phyloP scores from a whole-genome alignment of 441 rosid species.

The Pelargonium fulgidum region DNA sequence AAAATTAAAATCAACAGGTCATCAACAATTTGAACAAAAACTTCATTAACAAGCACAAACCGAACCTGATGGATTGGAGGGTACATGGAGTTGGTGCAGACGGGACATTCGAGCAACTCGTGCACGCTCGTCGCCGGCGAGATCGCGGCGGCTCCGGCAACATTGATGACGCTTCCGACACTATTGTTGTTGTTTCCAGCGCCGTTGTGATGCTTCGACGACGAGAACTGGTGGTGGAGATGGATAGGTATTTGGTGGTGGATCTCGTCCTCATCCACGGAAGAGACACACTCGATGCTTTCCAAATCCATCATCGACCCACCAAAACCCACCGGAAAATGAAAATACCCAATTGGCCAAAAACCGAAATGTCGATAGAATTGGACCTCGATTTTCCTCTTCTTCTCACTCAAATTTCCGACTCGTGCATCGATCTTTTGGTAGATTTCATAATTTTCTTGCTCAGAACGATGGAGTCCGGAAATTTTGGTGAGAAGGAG shows the following conservation, averaged over 20 bases:
- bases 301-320: slow-evolving; percentile 56
- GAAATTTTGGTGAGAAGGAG: slow-evolving; percentile 9
- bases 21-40: neutral
- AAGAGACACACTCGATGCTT: slow-evolving; percentile 62
- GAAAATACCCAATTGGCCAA: slow-evolving; percentile 7
- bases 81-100: slow-evolving; percentile 78
- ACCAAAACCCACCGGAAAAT: neutral
- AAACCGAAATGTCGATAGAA: neutral
- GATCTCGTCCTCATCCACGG: slow-evolving; percentile 61
- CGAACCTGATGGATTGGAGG: slow-evolving; percentile 79
- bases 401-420: slow-evolving; percentile 21
- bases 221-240: slow-evolving; percentile 40
- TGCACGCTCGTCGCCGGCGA: slow-evolving; percentile 73
- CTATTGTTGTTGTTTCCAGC: slow-evolving; percentile 19
- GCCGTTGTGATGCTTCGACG: slow-evolving; percentile 38
- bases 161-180: slow-evolving; percentile 22
- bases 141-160: slow-evolving; percentile 42
- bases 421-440: slow-evolving; percentile 1
- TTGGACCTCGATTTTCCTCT: slow-evolving; percentile 9
- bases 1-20: neutral
- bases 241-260: slow-evolving; percentile 32
- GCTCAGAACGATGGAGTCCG: neutral
- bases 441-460: neutral
- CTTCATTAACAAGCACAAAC: neutral
- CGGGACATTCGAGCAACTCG: slow-evolving; percentile 77